Percentiles rank a stretch among this genome's conserved stretches.
phyloP scores from a whole-genome alignment of 768 basidiomycete genomes.

The Suillus variegatus region DNA sequence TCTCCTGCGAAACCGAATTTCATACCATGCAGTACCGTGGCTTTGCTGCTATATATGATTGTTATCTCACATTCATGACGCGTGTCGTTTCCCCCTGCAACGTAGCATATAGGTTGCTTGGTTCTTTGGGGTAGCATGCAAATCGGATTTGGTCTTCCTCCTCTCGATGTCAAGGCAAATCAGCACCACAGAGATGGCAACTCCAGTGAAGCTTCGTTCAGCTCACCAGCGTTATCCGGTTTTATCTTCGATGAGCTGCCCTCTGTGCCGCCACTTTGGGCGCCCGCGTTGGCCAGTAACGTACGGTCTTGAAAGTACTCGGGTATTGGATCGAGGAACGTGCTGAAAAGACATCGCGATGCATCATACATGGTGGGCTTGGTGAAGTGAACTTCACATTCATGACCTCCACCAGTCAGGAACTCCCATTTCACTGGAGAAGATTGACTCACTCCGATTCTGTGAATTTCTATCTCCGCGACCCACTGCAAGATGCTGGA shows the following conservation, averaged over 20 bases:
- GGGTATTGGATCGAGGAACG: neutral
- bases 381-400: neutral
- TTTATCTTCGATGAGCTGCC: neutral
- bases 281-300: neutral
- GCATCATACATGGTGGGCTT: neutral
- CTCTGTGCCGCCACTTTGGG: neutral
- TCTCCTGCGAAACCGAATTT: neutral
- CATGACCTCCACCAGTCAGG: conserved; percentile 3
- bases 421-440: neutral
- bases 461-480: conserved; percentile 2
- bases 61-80: neutral
- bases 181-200: neutral
- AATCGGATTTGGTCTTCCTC: neutral
- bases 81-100: neutral
- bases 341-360: neutral
- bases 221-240: neutral
- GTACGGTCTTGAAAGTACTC: neutral
- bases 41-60: neutral
- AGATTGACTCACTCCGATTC: neutral
- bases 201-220: neutral
- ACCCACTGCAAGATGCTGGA: conserved; percentile 2
- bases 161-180: conserved; percentile 2
- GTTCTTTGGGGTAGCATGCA: neutral
- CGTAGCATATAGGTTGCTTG: neutral
- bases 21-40: neutral